These are phyloP conservation scores for Prinsepia uniflora DNA, from an alignment of 306 rosid species.

Conservation along the genomic window DNA sequence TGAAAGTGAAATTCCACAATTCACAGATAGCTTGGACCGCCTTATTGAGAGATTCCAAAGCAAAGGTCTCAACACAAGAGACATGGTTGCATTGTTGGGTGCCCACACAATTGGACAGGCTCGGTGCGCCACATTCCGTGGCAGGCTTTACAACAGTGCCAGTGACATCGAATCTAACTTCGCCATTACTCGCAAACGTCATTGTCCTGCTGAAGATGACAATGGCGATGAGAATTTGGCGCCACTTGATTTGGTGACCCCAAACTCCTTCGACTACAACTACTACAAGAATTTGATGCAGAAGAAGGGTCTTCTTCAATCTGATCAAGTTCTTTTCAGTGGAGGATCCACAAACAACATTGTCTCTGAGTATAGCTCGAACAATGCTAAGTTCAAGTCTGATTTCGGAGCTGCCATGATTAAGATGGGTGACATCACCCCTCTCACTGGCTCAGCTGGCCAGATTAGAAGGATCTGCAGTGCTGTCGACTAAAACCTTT, in stretches of 20 bases:
- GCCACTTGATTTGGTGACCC: constrained; percentile 53
- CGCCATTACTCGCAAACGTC: constrained; percentile 39
- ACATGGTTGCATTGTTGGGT: constrained; percentile 44
- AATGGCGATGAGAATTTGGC: constrained; percentile 36
- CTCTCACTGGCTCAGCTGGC: constrained; percentile 27
- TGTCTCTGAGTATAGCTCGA: constrained; percentile 22
- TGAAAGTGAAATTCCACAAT: constrained; percentile 26
- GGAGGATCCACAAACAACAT: constrained; percentile 28
- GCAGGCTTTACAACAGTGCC: constrained; percentile 38
- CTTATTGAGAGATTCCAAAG: constrained; percentile 15
- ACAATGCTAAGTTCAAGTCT: constrained; percentile 9
- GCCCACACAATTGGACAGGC: constrained; percentile 57
- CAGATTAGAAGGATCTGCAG: constrained; percentile 27
- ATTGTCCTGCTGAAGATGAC: constrained; percentile 28
- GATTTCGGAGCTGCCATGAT: constrained; percentile 30
- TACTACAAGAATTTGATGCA: constrained; percentile 53
- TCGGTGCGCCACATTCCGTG: constrained; percentile 44
- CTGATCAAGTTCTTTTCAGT: constrained; percentile 38
- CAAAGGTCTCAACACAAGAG: constrained; percentile 31
- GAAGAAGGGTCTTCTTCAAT: constrained; percentile 49
- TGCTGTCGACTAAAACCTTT: constrained; percentile 19
- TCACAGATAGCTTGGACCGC: constrained; percentile 18
- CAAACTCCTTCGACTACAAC: constrained; percentile 51
- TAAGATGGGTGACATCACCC: constrained; percentile 26
- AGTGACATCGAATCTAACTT: constrained; percentile 49